phyloP scores from a whole-genome alignment of 176 grass and related monocot species.

The Oryza nivara region DNA sequence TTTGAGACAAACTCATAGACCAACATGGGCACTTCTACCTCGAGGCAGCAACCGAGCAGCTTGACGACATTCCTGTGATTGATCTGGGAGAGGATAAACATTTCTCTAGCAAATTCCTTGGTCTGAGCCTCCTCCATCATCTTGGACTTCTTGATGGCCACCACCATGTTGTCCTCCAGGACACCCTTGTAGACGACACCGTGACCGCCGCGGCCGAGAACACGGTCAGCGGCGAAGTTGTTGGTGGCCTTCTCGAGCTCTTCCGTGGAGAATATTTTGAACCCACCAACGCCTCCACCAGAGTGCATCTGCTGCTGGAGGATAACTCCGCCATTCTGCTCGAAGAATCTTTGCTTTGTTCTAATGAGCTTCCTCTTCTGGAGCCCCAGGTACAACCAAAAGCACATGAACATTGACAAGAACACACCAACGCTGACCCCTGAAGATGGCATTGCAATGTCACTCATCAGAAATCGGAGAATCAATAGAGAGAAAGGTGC shows the following conservation, averaged over 20 bases:
- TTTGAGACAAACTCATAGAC: conserved; percentile 59
- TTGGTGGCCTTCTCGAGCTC: conserved; percentile 44
- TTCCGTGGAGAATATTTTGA: conserved; percentile 48
- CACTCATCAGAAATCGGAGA: background rate
- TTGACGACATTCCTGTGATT: conserved; percentile 59
- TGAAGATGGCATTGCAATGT: conserved; percentile 1
- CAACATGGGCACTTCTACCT: conserved; percentile 61
- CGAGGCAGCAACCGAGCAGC: conserved; percentile 62
- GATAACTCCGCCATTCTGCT: conserved; percentile 69
- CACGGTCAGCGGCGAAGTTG: conserved; percentile 35
- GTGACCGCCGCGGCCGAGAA: conserved; percentile 47
- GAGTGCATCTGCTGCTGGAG: conserved; percentile 54
- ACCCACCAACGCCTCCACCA: too few species aligned
- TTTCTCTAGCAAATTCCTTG: conserved; percentile 51
- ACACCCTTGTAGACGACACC: conserved; percentile 51
- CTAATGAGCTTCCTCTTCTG: conserved; percentile 58
- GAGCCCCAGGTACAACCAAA: conserved; percentile 43
- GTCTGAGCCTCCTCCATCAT: conserved; percentile 30
- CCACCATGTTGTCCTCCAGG: conserved; percentile 8
- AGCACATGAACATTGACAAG: conserved; percentile 33
- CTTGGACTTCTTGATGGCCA: conserved; percentile 58
- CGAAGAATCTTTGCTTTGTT: conserved; percentile 57
- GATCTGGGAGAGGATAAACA: conserved; percentile 63
- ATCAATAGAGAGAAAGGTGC: background rate
- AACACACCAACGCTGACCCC: conserved; percentile 49